These are phyloP conservation scores for Pseudozyma thailandica DNA, from an alignment of 1,284 basidiomycete genomes.

Conservation along the genomic window DNA sequence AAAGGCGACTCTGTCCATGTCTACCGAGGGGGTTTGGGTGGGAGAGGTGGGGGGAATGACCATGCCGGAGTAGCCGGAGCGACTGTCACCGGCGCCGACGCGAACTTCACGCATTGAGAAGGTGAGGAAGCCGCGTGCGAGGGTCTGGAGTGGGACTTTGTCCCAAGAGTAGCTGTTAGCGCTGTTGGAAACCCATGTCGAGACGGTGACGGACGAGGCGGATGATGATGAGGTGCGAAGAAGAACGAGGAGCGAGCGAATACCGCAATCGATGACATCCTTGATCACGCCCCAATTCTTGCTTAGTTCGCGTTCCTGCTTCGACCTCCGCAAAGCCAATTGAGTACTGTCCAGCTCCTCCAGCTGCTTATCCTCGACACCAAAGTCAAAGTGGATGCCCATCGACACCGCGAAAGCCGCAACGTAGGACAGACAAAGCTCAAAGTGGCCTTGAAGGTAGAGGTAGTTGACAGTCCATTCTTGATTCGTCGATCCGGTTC, in stretches of 20 bases:
- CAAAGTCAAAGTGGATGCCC: slow-evolving; percentile 15
- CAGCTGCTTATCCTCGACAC: background rate
- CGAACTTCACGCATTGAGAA: slow-evolving; percentile 37
- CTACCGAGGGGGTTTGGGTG: background rate
- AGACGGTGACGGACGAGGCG: background rate
- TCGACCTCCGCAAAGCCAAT: slow-evolving; percentile 14
- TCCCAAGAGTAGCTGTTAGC: background rate
- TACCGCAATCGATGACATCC: slow-evolving; percentile 33
- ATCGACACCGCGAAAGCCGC: slow-evolving; percentile 32
- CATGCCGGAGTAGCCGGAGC: slow-evolving; percentile 27
- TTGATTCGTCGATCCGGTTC: slow-evolving; percentile 27
- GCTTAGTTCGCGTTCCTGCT: slow-evolving; percentile 37
- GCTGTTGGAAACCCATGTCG: slow-evolving; percentile 9
- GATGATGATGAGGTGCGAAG: background rate
- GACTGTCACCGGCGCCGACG: slow-evolving; percentile 30
- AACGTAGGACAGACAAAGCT: slow-evolving; percentile 33
- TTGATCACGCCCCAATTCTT: slow-evolving; percentile 48
- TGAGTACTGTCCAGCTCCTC: slow-evolving; percentile 25
- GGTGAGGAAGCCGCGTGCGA: slow-evolving; percentile 21
- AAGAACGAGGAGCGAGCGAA: slow-evolving; percentile 23
- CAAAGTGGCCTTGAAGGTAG: slow-evolving; percentile 31
- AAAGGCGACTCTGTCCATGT: slow-evolving; percentile 22
- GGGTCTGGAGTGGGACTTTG: background rate
- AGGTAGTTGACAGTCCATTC: slow-evolving; percentile 47
- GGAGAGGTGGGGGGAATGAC: background rate